Conservation (phyloP, 2,329 filamentous ascomycete genomes). For the Epichloe amarillans region DNA sequence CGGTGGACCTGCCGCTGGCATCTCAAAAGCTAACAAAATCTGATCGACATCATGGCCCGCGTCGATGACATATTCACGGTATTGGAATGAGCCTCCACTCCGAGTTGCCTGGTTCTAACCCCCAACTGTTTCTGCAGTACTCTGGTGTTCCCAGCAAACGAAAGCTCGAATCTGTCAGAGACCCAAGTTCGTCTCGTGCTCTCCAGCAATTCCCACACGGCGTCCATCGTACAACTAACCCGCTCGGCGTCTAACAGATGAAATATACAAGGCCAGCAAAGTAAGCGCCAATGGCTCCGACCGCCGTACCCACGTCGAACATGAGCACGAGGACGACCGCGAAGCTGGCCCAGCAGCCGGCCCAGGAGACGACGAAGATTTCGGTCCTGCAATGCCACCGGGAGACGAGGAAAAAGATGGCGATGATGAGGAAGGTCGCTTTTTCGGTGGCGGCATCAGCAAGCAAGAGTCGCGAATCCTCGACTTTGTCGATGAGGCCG, state of each 20-base stretch:
- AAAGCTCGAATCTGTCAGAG: conserved; percentile 46
- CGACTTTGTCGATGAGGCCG: conserved; percentile 62
- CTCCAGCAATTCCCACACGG: neutral
- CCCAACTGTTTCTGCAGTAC: conserved; percentile 15
- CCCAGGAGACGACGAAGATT: conserved; percentile 31
- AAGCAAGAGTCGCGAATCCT: conserved; percentile 69
- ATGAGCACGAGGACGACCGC: conserved; percentile 23
- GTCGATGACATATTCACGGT: conserved; percentile 48
- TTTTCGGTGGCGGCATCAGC: conserved; percentile 87
- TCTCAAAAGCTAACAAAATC: neutral
- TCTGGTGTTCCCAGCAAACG: conserved; percentile 43
- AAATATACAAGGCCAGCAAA: conserved; percentile 52
- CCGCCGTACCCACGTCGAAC: conserved; percentile 32
- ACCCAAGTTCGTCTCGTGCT: conserved; percentile 39
- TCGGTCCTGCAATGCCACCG: conserved; percentile 32
- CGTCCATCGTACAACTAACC: neutral
- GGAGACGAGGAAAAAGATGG: conserved; percentile 37
- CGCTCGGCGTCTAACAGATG: conserved; percentile 26
- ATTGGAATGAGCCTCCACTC: neutral
- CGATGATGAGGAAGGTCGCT: conserved; percentile 85
- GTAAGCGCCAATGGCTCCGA: conserved; percentile 30
- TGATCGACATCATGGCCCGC: conserved; percentile 31
- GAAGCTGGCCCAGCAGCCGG: conserved; percentile 39
- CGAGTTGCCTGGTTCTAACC: neutral
- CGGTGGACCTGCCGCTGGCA: neutral